These are phyloP conservation scores for Fusarium foetens DNA, from an alignment of 2,329 filamentous ascomycete genomes.

Conservation along the genomic window DNA sequence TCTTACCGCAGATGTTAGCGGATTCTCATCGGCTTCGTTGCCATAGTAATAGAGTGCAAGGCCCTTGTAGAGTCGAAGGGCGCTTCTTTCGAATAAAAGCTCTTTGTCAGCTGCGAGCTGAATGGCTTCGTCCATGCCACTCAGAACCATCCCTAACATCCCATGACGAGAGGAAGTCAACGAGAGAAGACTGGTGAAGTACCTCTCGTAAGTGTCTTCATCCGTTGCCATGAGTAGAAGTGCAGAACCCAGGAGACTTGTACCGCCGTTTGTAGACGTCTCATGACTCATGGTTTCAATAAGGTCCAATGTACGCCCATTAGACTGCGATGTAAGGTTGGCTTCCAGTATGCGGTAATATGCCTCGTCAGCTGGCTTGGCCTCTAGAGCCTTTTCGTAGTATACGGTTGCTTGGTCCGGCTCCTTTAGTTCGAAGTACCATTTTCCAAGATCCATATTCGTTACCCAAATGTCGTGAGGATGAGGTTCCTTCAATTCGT, in stretches of 20 bases:
- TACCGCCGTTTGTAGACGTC: neutral
- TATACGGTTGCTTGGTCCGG: neutral
- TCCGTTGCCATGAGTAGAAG: neutral
- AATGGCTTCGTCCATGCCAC: neutral
- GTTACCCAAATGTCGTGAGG: neutral
- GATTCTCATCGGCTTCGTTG: neutral
- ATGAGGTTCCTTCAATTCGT: rapidly evolving
- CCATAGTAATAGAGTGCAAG: neutral
- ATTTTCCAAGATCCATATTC: neutral
- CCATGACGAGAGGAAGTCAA: neutral
- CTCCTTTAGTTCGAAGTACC: neutral
- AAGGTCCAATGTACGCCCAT: neutral
- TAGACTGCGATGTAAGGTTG: neutral
- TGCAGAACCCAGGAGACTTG: neutral
- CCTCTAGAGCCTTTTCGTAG: neutral
- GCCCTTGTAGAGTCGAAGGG: neutral
- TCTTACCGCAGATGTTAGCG: neutral
- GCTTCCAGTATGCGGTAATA: neutral
- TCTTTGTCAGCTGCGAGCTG: neutral
- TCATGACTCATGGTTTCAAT: neutral
- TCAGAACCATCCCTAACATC: neutral
- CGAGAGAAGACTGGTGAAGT: neutral
- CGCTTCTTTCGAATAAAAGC: neutral
- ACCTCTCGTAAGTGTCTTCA: neutral
- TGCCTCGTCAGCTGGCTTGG: neutral